These are phyloP conservation scores for Phialocephala subalpina DNA, from an alignment of 2,329 filamentous ascomycete genomes.

Conservation along the genomic window DNA sequence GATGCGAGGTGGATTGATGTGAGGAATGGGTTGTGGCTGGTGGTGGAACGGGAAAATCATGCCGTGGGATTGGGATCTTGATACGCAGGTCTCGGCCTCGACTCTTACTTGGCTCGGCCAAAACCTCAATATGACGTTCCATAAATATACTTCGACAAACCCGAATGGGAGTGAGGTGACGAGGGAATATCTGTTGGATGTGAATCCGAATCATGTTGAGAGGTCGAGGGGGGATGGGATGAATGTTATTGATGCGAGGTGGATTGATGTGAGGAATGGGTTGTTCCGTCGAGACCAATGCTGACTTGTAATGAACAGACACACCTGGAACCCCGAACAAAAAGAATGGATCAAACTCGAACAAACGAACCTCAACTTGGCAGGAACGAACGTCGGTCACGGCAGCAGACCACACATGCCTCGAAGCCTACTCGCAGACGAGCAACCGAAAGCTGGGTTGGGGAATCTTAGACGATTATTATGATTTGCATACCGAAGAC, in stretches of 20 bases:
- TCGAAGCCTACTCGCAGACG: slow-evolving; percentile 31
- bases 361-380: slow-evolving; percentile 30
- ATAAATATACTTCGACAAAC: slow-evolving; percentile 47
- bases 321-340: slow-evolving; percentile 63
- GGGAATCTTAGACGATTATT: slow-evolving; percentile 32
- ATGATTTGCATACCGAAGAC: slow-evolving; percentile 13
- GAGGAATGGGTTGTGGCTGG: slow-evolving; percentile 82
- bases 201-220: slow-evolving; percentile 75
- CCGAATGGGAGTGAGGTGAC: slow-evolving; percentile 50
- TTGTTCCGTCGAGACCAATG: slow-evolving; percentile 60
- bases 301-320: slow-evolving; percentile 51
- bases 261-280: slow-evolving; percentile 80
- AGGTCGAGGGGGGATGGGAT: slow-evolving; percentile 69
- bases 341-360: slow-evolving; percentile 64
- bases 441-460: slow-evolving; percentile 30
- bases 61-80: slow-evolving; percentile 86
- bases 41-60: slow-evolving; percentile 85
- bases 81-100: slow-evolving; percentile 76
- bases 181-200: slow-evolving; percentile 74
- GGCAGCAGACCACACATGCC: slow-evolving; percentile 31
- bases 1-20: slow-evolving; percentile 86
- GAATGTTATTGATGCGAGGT: slow-evolving; percentile 86
- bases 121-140: slow-evolving; percentile 72
- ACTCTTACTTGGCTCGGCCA: slow-evolving; percentile 72
- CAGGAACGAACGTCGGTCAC: slow-evolving; percentile 1